A percentile compares a stretch with the other conserved stretches of the same genome.
Evolutionary conservation across 495 filamentous ascomycete species (phyloP).

Genomic region (Saxispiralis lemnorum): DNA sequence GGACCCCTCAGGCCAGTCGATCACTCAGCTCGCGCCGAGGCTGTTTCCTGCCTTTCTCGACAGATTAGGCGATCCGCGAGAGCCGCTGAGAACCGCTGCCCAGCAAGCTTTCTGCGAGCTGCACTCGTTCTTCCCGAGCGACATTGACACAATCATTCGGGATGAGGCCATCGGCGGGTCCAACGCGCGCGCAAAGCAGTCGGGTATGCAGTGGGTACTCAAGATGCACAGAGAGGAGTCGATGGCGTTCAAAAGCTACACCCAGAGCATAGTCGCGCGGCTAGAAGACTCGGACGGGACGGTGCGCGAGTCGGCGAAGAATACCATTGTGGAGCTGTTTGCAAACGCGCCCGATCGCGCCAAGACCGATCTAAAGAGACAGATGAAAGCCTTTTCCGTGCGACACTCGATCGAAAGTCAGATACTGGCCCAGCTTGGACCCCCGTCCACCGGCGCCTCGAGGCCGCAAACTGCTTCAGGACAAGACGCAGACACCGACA

Average conservation of each 20-base stretch:
- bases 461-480: conserved; percentile 24
- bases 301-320: conserved; percentile 70
- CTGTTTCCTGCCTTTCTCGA: conserved; percentile 60
- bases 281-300: conserved; percentile 76
- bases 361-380: conserved; percentile 72
- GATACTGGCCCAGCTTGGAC: conserved; percentile 45
- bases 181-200: conserved; percentile 66
- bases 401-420: conserved; percentile 65
- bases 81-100: conserved; percentile 55
- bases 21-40: conserved; percentile 39
- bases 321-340: conserved; percentile 69
- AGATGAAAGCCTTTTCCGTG: conserved; percentile 60
- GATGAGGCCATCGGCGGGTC: conserved; percentile 60
- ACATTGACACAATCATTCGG: conserved; percentile 65
- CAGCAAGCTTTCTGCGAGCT: conserved; percentile 57
- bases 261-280: conserved; percentile 62
- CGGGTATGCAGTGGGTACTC: conserved; percentile 60
- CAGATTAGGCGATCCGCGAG: conserved; percentile 74
- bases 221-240: conserved; percentile 63
- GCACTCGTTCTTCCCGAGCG: conserved; percentile 44
- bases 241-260: conserved; percentile 64
- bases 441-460: conserved; percentile 25
- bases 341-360: conserved; percentile 65
- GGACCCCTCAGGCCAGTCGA: conserved; percentile 50
- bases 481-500: conserved; percentile 2